Percentiles rank a stretch among this genome's conserved stretches.
Evolutionary conservation across 352 stramenopile species (phyloP).

Genomic region (Pythium oligandrum): DNA sequence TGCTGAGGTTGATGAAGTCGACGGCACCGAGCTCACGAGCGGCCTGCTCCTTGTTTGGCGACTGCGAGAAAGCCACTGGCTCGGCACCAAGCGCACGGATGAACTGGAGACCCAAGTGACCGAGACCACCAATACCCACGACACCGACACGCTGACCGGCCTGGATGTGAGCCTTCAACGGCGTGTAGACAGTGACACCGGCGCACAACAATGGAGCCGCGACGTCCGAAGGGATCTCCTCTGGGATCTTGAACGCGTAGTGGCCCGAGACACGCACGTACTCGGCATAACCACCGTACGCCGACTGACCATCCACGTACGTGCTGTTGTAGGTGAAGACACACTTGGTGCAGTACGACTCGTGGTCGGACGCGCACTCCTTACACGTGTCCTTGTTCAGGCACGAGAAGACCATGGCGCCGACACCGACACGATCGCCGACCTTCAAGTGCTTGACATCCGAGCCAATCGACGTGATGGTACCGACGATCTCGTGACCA

Average conservation of each 20-base stretch:
- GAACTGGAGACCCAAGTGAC: slow-evolving; percentile 84
- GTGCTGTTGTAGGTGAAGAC: slow-evolving; percentile 50
- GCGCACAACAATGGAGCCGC: slow-evolving; percentile 80
- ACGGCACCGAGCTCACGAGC: too few species aligned
- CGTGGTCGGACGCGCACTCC: slow-evolving; percentile 42
- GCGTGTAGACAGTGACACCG: slow-evolving; percentile 76
- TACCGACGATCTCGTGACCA: too few species aligned
- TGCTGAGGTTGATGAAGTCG: too few species aligned
- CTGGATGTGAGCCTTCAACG: slow-evolving; percentile 49
- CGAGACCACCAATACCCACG: slow-evolving; percentile 80
- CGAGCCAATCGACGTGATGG: too few species aligned
- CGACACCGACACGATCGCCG: too few species aligned
- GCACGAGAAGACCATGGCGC: too few species aligned
- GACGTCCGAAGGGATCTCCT: slow-evolving; percentile 51
- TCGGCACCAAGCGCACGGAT: slow-evolving; percentile 57
- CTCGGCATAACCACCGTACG: slow-evolving; percentile 69
- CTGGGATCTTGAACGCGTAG: slow-evolving; percentile 76
- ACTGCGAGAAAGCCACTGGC: slow-evolving; percentile 61
- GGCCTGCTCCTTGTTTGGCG: slow-evolving; percentile 54
- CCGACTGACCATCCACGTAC: slow-evolving; percentile 28
- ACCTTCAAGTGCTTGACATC: too few species aligned
- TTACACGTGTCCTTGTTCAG: too few species aligned
- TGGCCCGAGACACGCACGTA: slow-evolving; percentile 52
- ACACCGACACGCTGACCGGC: slow-evolving; percentile 55
- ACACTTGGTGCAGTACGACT: slow-evolving; percentile 53